phyloP scores from a whole-genome alignment of 2,329 filamentous ascomycete genomes.

The Hypoxylon sp. region DNA sequence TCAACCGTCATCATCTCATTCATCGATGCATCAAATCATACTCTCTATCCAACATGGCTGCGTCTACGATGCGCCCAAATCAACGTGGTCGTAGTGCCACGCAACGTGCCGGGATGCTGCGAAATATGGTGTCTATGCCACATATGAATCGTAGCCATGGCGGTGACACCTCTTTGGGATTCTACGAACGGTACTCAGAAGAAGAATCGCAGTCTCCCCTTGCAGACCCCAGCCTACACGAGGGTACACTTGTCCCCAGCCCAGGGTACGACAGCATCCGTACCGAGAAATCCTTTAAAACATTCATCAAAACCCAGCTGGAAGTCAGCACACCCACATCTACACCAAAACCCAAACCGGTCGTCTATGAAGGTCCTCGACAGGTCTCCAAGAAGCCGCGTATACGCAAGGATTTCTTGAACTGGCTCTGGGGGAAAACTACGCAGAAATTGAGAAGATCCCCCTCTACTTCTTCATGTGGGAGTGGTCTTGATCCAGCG shows the following conservation, averaged over 20 bases:
- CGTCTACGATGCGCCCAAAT: background rate
- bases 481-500: conserved; percentile 37
- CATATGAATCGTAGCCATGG: conserved; percentile 2
- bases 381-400: conserved; percentile 2
- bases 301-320: conserved; percentile 12
- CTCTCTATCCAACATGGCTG: conserved; percentile 22
- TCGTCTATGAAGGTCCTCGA: background rate
- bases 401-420: conserved; percentile 20
- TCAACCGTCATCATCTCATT: conserved; percentile 1
- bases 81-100: background rate
- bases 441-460: conserved; percentile 14
- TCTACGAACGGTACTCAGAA: conserved; percentile 15
- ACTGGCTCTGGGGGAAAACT: conserved; percentile 23
- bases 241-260: background rate
- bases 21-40: conserved; percentile 8
- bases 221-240: background rate
- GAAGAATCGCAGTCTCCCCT: background rate
- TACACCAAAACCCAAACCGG: no score
- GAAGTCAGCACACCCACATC: conserved; percentile 6
- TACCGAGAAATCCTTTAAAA: conserved; percentile 13
- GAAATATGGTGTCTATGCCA: conserved; percentile 29
- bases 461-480: conserved; percentile 23
- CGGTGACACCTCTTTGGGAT: background rate
- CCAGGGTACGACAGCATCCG: conserved; percentile 1
- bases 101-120: conserved; percentile 7